A percentile compares a stretch with the other conserved stretches of the same genome.
Evolutionary conservation across 2,329 filamentous ascomycete species (phyloP).

Genomic region (Ceratocystis cacaofunesta): DNA sequence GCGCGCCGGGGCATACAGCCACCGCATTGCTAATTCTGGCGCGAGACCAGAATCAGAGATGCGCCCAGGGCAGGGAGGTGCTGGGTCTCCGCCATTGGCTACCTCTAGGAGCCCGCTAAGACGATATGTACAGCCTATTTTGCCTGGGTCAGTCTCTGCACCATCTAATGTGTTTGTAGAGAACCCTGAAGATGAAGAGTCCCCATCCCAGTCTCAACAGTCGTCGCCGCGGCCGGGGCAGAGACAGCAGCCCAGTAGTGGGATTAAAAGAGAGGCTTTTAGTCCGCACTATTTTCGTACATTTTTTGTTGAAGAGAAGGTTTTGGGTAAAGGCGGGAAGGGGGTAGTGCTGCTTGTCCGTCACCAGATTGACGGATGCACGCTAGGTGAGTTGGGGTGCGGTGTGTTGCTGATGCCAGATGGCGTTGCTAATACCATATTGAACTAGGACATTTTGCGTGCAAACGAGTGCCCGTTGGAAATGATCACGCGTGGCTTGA

Average conservation of each 20-base stretch:
- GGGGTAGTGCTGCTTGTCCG: slow-evolving; percentile 89
- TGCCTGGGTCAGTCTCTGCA: not conserved
- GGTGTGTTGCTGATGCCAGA: not conserved
- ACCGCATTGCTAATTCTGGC: slow-evolving; percentile 20
- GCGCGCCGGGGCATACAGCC: slow-evolving; percentile 31
- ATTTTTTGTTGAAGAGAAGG: slow-evolving; percentile 80
- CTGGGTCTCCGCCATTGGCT: not conserved
- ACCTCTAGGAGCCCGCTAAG: not conserved
- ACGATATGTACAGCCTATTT: not conserved
- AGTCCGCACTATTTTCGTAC: slow-evolving; percentile 83
- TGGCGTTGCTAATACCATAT: not conserved
- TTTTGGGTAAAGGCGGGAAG: slow-evolving; percentile 80
- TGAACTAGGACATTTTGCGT: slow-evolving; percentile 64
- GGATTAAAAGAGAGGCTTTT: slow-evolving; percentile 76
- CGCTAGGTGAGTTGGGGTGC: slow-evolving; percentile 37
- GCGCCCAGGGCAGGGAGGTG: slow-evolving; percentile 23
- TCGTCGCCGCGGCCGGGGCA: not conserved
- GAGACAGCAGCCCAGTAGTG: slow-evolving; percentile 30
- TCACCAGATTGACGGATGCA: slow-evolving; percentile 79
- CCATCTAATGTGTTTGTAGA: slow-evolving; percentile 4
- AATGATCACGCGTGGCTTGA: slow-evolving; percentile 92
- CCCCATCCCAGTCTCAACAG: slow-evolving; percentile 18
- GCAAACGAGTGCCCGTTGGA: slow-evolving; percentile 89
- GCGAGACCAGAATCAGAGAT: slow-evolving; percentile 23
- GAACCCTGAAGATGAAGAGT: not conserved